Evolutionary conservation across 345 rosid species (phyloP), one percentile per base, ranked within the genome.

Genomic region (Psidium guajava): DNA sequence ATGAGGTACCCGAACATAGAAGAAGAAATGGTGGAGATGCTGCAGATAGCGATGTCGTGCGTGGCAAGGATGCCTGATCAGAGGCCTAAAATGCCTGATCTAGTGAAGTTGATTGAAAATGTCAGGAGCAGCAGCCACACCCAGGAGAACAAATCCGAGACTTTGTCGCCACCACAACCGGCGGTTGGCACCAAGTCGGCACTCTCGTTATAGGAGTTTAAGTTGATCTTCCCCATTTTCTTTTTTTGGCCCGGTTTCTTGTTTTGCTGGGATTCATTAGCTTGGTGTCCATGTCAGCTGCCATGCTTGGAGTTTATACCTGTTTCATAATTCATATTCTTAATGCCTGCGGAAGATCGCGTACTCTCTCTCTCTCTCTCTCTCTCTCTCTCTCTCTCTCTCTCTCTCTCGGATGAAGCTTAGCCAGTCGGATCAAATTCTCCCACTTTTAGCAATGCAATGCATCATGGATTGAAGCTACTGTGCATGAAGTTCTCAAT

Each of bases 1-100:
- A 54, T 95, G 91, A 91, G 97, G 91, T 95, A 90, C 89, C 95
- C 99, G 6, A 94, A 97, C 75, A 95, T 96, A 47, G 99, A 97
- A 88, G 98, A 96, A 87, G 98, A 96, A 90, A 90, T 96, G 96
- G 98, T 97, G 50, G 98, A 93, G 91, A 95, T 95, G 98, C 86
- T 97, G 83, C 98, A 95, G 88, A 91, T 95, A 82, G 98, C 94
- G 16, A 92, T 95, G 96, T 90, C 91, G 44, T 95, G 98, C 87
- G 95, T 94, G 5, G 92, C 83, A 22, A 94, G 93, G 84, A 84
- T 92, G 83, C 96, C 96, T 1, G 98, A 95, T 75, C 92, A 92
- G 90, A 93, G 98, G 85, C 98, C 98, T 11, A 91, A 93, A 86
- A 95, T 94, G 94, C 15, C 81, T 50, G 93, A 95, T 24, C 92